Base-by-base conservation (phyloP, 345 rosid species). In the Hypericum androsaemum region DNA sequence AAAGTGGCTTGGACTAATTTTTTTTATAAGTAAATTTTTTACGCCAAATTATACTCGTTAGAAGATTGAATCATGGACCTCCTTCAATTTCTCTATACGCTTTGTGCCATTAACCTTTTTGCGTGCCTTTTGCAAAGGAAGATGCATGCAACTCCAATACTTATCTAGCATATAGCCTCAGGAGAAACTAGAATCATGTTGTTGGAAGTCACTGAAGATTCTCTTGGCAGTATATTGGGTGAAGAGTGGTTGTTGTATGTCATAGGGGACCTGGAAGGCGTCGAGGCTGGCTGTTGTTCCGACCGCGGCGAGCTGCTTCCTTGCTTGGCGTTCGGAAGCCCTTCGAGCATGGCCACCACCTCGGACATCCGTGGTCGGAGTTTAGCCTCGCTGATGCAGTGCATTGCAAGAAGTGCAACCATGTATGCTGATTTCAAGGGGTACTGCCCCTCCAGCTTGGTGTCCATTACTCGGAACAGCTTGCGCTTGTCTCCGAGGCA, bases 301-400 rank as follows among this genome's bases (percentile, higher is more conserved):
- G 57, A 49, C 36, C 15, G 45, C 0, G 49, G 11, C 36, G 67
- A 52, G 42, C 59, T 47, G 22, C 12, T 14, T 28, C 40, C 44
- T 8, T 41, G 63, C 47, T 64, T 76, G 1, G 65, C 50, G 46
- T 37, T 49, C 8, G 68, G 58, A 44, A 76, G 64, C 16, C 55
- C 37, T 59, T 80, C 81, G 22, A 88, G 63, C 12, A 58, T 56
- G 9, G 13, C 52, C 54, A 87, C 53, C 58, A 87, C 82, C 51
- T 76, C 82, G 7, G 79, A 53, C 89, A 87, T 87, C 45, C 66
- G 54, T 3, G 96, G 96, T 10, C 89, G 75, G 46, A 51, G 55
- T 71, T 81, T 80, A 54, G 85, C 87, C 43, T 81, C 81, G 0
- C 71, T 54, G 10, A 75, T 68, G 56, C 96, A 87, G 47, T 68